Conservation (phyloP, 73 alveolate species). For the Urostyla sp. region DNA sequence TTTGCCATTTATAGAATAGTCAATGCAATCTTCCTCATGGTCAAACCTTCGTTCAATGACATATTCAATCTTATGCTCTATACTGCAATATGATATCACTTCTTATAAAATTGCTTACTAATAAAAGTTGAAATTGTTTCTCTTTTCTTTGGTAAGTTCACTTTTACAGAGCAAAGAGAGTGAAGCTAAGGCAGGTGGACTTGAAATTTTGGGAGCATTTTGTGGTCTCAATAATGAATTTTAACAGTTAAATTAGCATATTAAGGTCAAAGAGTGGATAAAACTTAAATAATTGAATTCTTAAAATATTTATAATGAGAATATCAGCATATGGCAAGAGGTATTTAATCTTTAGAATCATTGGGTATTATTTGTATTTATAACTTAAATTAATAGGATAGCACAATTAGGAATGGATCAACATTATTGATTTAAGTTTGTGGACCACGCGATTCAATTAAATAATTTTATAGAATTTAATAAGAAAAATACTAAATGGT, state of each 20-base stretch:
- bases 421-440: conserved; percentile 66
- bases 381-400: too few relatives aligned
- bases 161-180: conserved; percentile 64
- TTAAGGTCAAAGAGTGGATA: conserved; percentile 22
- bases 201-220: conserved; percentile 73
- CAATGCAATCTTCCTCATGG: conserved; percentile 63
- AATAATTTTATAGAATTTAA: conserved; percentile 26
- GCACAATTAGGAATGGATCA: conserved; percentile 72
- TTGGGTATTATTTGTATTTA: too few relatives aligned
- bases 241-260: neutral
- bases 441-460: conserved; percentile 68
- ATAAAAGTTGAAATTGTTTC: conserved; percentile 40
- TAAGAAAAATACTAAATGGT: conserved; percentile 56
- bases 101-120: conserved; percentile 16
- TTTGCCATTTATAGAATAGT: conserved; percentile 57
- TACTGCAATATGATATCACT: conserved; percentile 50
- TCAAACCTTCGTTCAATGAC: conserved; percentile 53
- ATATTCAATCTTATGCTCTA: conserved; percentile 57
- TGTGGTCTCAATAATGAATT: conserved; percentile 71
- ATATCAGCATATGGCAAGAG: conserved; percentile 68
- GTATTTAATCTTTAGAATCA: conserved; percentile 74
- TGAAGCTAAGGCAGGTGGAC: conserved; percentile 76
- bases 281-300: too few relatives aligned
- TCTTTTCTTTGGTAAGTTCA: conserved; percentile 50
- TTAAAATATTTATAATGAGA: too few relatives aligned